Evolutionary conservation across 2,329 filamentous ascomycete species (phyloP), one percentile per base, ranked within the genome.

Genomic region (Exophiala alcalophila): DNA sequence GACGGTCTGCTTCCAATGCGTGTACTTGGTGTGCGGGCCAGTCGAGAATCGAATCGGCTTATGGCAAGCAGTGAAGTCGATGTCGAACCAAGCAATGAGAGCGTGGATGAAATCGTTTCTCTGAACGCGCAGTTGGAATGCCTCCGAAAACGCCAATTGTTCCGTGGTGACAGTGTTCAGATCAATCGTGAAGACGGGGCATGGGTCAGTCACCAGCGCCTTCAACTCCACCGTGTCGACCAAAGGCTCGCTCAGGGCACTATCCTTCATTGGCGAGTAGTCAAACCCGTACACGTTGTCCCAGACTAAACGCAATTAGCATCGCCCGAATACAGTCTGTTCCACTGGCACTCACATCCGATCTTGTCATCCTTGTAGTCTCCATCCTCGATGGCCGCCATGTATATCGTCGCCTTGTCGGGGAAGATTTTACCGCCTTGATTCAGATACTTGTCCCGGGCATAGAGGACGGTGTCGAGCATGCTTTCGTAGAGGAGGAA

Each of bases 331-430:
- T 8, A 14, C 12, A n/a, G 37, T 32, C 11, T 35, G 32, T 25
- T 3, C 19, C 23, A 18, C 18, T 50, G 50, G n/a, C 38, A 70
- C 88, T 73, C 68, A 97, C 91, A 98, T 69, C 90, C 91, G 62
- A 98, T 98, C 78, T 98, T 98, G 75, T 98, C 92, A 53, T 97
- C 91, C 77, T 97, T 97, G 80, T 98, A 98, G 52, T 98, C 92
- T 55, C 92, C 92, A 62, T 98, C 92, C 73, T 98, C 92, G 52
- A 98, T 98, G 61, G 86, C 92, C 47, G 89, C 92, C 66, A 94
- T 81, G 70, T 89, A 96, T 66, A 98, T 95, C 59, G 88, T 96
- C 38, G 92, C 92, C 79, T 95, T 97, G 72, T 98, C 92, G 14
- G 92, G 92, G 78, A 97, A 97, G 70, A 98, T 97, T 59, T 96